Conservation (phyloP, 148 eudicot species). For the Simmondsia chinensis region DNA sequence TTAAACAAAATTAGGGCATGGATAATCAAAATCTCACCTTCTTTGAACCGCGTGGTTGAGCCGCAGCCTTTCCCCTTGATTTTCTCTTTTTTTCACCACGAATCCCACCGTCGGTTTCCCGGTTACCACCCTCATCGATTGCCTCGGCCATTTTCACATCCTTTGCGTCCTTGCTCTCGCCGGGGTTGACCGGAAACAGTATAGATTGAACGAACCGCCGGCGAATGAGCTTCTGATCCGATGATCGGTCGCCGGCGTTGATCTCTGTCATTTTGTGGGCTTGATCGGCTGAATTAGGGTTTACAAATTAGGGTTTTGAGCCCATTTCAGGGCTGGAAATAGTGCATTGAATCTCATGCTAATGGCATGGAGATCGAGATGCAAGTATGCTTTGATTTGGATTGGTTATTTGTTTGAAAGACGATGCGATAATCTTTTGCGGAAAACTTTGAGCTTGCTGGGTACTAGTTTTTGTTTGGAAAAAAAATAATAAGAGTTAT, state of each 20-base stretch:
- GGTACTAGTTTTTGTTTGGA: too few relatives aligned
- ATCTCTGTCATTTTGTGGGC: background rate
- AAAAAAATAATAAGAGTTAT: too few relatives aligned
- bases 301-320: slow-evolving; percentile 19
- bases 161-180: slow-evolving; percentile 13
- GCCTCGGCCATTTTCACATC: slow-evolving; percentile 7
- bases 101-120: slow-evolving; percentile 30
- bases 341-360: too few relatives aligned
- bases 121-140: slow-evolving; percentile 10
- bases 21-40: slow-evolving; percentile 47
- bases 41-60: slow-evolving; percentile 33
- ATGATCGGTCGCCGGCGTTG: slow-evolving; percentile 19
- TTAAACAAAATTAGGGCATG: too few relatives aligned
- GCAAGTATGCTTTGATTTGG: too few relatives aligned
- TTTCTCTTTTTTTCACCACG: slow-evolving; percentile 31
- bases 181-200: slow-evolving; percentile 48
- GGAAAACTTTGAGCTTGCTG: background rate
- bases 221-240: slow-evolving; percentile 25
- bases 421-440: too few relatives aligned
- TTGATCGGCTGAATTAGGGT: slow-evolving; percentile 29
- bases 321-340: slow-evolving; percentile 17
- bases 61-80: slow-evolving; percentile 19
- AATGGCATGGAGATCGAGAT: too few relatives aligned
- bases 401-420: too few relatives aligned
- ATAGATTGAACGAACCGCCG: slow-evolving; percentile 70